Evolutionary conservation across 2,329 filamentous ascomycete genomes (phyloP), one percentile per base, ranked within the genome.

Genomic region (Arthrobotrys sphaeroides): DNA sequence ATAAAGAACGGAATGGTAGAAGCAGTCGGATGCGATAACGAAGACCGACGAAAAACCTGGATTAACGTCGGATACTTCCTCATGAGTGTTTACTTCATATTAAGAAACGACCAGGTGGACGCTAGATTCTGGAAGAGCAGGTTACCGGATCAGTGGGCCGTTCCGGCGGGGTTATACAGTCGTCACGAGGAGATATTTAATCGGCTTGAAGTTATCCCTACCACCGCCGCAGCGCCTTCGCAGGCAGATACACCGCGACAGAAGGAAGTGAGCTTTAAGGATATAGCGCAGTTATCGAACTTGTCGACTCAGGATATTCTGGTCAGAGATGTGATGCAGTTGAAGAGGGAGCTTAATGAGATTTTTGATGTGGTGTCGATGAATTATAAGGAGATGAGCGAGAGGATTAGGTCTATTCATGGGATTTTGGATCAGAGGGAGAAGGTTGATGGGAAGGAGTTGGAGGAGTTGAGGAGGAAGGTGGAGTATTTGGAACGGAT

Each of bases 1-100:
- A 22, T 55, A 1, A 70, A 70, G 18, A 53, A 70, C n/a, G 66
- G 66, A 22, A 70, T 70, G 43, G 36, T 70, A n/a, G 66, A 70
- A 18, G 55, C 66, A 1, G 36, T 70, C 4, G 33, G 26, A 5
- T 31, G 28, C 4, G 12, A 16, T 4, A 28, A 61, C 13, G 55
- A 53, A 18, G 20, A 20, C 3, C 6, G 6, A 7, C 6, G 66
- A 2, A 45, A 70, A n/a, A 20, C n/a, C 2, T 70, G 66, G 66
- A 43, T 70, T 9, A 40, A 70, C 7, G 43, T 60, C 3, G 66
- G 66, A 38, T 70, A 70, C 28, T 70, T 61, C 45, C 20, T 62
- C 1, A 61, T 55, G 36, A 38, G 31, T 3, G 43, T 70, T 1
- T 62, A 24, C 18, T 49, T 51, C 12, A 61, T 59, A 5, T 24